Evolutionary conservation across 352 stramenopile genomes (phyloP).

Genomic region (Thalassiosira ordinaria): DNA sequence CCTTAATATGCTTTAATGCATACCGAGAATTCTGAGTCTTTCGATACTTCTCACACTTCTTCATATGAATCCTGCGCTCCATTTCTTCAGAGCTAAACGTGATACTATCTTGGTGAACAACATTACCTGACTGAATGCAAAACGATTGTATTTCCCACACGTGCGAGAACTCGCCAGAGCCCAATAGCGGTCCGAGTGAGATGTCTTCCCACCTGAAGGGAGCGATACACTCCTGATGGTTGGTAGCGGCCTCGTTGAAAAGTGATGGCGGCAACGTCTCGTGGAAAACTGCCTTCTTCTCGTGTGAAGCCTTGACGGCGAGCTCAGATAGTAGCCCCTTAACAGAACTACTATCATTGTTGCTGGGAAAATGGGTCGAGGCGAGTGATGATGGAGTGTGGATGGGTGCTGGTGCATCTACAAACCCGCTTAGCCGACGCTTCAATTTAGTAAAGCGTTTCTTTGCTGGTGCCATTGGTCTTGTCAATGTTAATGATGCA

Average conservation of each 20-base stretch:
- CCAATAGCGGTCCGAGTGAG: background rate
- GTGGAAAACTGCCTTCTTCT: background rate
- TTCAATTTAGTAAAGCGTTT: too few species aligned
- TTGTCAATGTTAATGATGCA: too few species aligned
- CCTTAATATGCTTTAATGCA: conserved; percentile 62
- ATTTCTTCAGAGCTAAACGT: conserved; percentile 1
- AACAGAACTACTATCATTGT: too few species aligned
- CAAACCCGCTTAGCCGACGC: too few species aligned
- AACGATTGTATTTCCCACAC: background rate
- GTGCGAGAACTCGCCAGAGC: background rate
- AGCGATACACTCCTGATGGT: background rate
- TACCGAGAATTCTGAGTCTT: conserved; percentile 50
- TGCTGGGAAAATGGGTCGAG: too few species aligned
- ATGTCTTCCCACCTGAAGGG: conserved; percentile 1
- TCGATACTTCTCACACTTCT: conserved; percentile 29
- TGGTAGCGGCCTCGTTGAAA: too few species aligned
- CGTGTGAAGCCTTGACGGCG: background rate
- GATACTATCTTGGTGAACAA: background rate
- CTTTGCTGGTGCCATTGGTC: too few species aligned
- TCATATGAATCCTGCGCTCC: conserved; percentile 7
- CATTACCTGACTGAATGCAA: background rate
- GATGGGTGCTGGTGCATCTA: too few species aligned
- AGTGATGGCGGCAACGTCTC: background rate
- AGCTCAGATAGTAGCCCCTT: too few species aligned
- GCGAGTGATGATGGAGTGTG: too few species aligned